A percentile compares a stretch with the other conserved stretches of the same genome.
Conservation (phyloP, 495 filamentous ascomycete species). For the Aspergillus sparsus region DNA sequence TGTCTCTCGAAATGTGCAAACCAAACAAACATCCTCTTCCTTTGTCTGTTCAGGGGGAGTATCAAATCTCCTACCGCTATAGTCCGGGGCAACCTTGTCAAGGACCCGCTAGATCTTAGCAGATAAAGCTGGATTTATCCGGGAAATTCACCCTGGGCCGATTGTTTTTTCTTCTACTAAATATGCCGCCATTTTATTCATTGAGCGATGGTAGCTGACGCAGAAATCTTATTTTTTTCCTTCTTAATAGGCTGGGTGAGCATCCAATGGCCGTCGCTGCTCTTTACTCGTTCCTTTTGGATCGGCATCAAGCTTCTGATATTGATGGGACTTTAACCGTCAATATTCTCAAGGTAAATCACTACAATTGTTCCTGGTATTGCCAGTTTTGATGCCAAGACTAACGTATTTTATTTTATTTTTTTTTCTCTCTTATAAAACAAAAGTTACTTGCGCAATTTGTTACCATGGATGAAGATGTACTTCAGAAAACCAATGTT, state of each 20-base stretch:
- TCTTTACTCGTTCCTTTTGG: conserved; percentile 63
- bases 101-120: conserved; percentile 5
- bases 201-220: conserved; percentile 30
- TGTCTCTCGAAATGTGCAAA: conserved; percentile 36
- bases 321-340: conserved; percentile 62
- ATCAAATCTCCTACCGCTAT: conserved; percentile 1
- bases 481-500: conserved; percentile 68
- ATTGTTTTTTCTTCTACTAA: neutral
- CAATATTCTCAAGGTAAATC: conserved; percentile 60
- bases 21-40: conserved; percentile 21
- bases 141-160: neutral
- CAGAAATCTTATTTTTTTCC: conserved; percentile 7
- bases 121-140: conserved; percentile 8
- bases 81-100: neutral
- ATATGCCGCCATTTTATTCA: neutral
- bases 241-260: conserved; percentile 54
- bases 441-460: conserved; percentile 62
- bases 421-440: too few relatives aligned
- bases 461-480: conserved; percentile 60
- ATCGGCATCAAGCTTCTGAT: conserved; percentile 66
- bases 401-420: conserved; percentile 11
- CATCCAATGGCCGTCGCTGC: conserved; percentile 55
- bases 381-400: neutral
- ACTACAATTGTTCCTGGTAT: neutral
- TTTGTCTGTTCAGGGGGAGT: neutral